These are phyloP conservation scores for Scedosporium minutisporum DNA, from an alignment of 2,329 filamentous ascomycete genomes.

Conservation along the genomic window DNA sequence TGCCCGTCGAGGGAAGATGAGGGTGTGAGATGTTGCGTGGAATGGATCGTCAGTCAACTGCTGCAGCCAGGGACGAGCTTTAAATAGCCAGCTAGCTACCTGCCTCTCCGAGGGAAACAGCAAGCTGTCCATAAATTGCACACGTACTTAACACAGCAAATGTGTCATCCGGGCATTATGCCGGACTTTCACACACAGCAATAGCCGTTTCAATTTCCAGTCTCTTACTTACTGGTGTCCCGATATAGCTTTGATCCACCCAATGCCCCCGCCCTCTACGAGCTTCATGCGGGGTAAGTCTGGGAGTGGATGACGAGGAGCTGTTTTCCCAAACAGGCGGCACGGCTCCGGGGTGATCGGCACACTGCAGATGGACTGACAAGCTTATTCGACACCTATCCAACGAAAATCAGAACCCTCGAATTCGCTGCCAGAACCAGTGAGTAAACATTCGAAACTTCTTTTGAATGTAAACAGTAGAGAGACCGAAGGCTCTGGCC, in stretches of 20 bases:
- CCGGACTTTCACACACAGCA: not conserved
- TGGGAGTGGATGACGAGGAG: not conserved
- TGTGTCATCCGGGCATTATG: not conserved
- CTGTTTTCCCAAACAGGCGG: not conserved
- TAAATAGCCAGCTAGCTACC: not conserved
- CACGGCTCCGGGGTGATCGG: not conserved
- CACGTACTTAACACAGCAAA: not conserved
- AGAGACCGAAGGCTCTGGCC: no score
- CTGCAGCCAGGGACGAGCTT: not conserved
- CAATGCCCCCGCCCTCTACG: not conserved
- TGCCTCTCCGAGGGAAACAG: not conserved
- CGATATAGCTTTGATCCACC: not conserved
- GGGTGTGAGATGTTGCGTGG: not conserved
- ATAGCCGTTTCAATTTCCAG: not conserved
- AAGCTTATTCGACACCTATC: not conserved
- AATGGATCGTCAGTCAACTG: not conserved
- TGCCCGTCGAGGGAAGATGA: not conserved
- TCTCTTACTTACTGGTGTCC: not conserved
- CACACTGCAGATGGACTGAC: not conserved
- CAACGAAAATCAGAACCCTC: not conserved
- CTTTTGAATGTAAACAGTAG: no score
- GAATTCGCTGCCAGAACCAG: no score
- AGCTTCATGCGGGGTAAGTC: not conserved
- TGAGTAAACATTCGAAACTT: no score
- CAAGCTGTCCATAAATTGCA: not conserved